These are phyloP conservation scores for Plasmodium cynomolgi DNA, from an alignment of 169 alveolate species.

Conservation along the genomic window DNA sequence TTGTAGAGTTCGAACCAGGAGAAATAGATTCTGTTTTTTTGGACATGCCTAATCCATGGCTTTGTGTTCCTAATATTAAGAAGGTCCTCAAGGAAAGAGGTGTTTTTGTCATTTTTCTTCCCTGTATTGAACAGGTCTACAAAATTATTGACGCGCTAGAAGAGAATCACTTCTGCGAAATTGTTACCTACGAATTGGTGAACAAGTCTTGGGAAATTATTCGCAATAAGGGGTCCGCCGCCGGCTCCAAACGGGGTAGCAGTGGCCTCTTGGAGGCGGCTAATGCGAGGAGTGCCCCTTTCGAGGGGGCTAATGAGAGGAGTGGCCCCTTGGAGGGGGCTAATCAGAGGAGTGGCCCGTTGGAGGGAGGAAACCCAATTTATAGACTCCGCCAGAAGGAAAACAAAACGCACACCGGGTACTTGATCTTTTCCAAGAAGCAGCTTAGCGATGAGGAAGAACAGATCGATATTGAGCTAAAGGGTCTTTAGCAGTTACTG, in stretches of 20 bases:
- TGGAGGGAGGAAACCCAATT: neutral
- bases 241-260: neutral
- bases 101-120: slow-evolving; percentile 89
- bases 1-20: slow-evolving; percentile 70
- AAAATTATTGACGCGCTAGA: slow-evolving; percentile 81
- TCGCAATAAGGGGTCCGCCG: slow-evolving; percentile 32
- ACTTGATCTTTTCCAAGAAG: slow-evolving; percentile 55
- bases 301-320: too few relatives aligned
- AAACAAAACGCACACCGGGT: slow-evolving; percentile 74
- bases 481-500: neutral
- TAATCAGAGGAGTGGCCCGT: too few relatives aligned
- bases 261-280: too few relatives aligned
- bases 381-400: slow-evolving; percentile 55
- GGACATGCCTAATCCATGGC: slow-evolving; percentile 95
- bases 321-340: too few relatives aligned
- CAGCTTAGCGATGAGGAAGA: slow-evolving; percentile 51
- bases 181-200: slow-evolving; percentile 88
- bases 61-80: slow-evolving; percentile 85
- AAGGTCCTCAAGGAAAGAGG: slow-evolving; percentile 84
- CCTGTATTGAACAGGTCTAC: slow-evolving; percentile 92
- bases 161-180: slow-evolving; percentile 73
- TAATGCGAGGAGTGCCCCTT: too few relatives aligned
- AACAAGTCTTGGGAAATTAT: slow-evolving; percentile 90
- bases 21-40: slow-evolving; percentile 88
- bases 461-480: slow-evolving; percentile 39